Evolutionary conservation across 768 basidiomycete genomes (phyloP).

Genomic region (Gyrodon lividus): DNA sequence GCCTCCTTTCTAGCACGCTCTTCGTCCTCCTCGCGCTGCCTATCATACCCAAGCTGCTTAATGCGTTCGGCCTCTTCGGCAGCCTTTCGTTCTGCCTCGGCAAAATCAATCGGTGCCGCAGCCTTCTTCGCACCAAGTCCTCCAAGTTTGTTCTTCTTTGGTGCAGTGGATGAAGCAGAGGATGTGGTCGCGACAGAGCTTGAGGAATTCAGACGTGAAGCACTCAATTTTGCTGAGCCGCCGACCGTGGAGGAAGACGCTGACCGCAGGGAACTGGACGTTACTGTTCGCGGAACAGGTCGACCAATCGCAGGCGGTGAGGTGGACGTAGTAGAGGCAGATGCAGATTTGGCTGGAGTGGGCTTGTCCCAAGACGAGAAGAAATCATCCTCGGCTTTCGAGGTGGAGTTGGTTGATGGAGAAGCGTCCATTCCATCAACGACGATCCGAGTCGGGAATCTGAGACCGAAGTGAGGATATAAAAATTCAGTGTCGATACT

Average conservation of each 20-base stretch:
- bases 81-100: constrained; percentile 89
- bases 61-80: constrained; percentile 90
- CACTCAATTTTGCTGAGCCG: constrained; percentile 38
- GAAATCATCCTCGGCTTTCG: constrained; percentile 82
- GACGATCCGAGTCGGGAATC: constrained; percentile 73
- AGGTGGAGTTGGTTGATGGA: constrained; percentile 38
- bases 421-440: constrained; percentile 76
- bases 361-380: constrained; percentile 97
- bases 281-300: constrained; percentile 57
- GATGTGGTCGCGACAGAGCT: constrained; percentile 31
- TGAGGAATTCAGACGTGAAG: constrained; percentile 44
- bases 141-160: constrained; percentile 71
- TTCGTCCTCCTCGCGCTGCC: constrained; percentile 80
- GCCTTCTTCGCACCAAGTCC: constrained; percentile 87
- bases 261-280: constrained; percentile 61
- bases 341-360: constrained; percentile 47
- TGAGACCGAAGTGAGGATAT: constrained; percentile 28
- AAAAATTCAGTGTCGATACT: not conserved
- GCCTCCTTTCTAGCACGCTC: constrained; percentile 67
- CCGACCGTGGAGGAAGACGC: constrained; percentile 33
- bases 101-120: constrained; percentile 82
- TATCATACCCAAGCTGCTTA: constrained; percentile 89
- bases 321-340: constrained; percentile 49
- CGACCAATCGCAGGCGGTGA: constrained; percentile 63
- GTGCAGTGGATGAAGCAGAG: constrained; percentile 31